These are phyloP conservation scores for Terfezia claveryi DNA, from an alignment of 495 filamentous ascomycete species.

Conservation along the genomic window DNA sequence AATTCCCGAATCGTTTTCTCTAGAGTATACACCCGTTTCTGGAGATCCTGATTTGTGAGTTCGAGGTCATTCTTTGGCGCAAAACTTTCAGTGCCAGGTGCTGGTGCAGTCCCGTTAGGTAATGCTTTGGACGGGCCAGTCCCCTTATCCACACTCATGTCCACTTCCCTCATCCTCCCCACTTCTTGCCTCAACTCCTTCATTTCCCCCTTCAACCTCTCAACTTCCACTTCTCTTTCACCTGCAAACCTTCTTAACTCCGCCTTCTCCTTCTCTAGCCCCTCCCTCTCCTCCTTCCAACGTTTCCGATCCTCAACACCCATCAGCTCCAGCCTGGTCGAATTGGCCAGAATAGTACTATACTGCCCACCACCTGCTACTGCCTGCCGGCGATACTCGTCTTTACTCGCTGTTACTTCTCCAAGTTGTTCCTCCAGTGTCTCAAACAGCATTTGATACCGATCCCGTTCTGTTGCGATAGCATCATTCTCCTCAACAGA, in stretches of 20 bases:
- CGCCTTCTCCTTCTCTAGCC: not conserved
- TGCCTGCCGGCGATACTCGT: not conserved
- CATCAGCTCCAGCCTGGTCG: not conserved
- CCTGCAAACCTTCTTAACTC: conserved; percentile 4
- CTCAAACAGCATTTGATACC: not conserved
- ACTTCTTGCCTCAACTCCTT: conserved; percentile 13
- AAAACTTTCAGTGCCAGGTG: too few species aligned
- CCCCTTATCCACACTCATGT: too few species aligned
- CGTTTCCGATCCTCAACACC: not conserved
- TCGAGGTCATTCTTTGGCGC: not conserved
- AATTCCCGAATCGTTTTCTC: not conserved
- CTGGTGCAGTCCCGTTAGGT: too few species aligned
- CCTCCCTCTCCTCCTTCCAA: not conserved
- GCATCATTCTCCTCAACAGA: not conserved
- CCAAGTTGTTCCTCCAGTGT: not conserved
- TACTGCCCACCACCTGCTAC: not conserved
- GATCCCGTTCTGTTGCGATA: not conserved
- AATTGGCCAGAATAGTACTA: not conserved
- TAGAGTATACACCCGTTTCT: not conserved
- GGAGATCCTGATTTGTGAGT: not conserved
- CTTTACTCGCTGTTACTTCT: not conserved
- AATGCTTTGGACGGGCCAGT: too few species aligned
- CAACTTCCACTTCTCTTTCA: conserved; percentile 6
- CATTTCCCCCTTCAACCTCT: conserved; percentile 9
- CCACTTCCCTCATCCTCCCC: conserved; percentile 5